A percentile compares a stretch with the other conserved stretches of the same genome.
Conservation (phyloP, 1,284 basidiomycete species). For the Cutaneotrichosporon cavernicola region DNA sequence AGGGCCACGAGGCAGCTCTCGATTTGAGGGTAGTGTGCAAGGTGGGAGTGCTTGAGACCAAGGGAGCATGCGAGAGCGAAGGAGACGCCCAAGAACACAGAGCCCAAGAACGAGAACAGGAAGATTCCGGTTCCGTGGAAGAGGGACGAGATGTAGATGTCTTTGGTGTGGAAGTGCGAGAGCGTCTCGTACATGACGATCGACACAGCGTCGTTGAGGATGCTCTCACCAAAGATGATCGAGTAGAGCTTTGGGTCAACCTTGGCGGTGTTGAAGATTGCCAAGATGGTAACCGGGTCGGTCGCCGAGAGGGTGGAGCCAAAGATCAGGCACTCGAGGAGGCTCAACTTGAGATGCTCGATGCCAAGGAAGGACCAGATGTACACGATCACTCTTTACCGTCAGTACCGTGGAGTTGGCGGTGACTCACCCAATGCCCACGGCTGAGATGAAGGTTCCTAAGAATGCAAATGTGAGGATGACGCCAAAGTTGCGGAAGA, state of each 20-base stretch:
- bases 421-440: slow-evolving; percentile 79
- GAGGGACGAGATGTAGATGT: slow-evolving; percentile 82
- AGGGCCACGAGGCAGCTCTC: slow-evolving; percentile 93
- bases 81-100: slow-evolving; percentile 86
- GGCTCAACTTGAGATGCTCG: slow-evolving; percentile 71
- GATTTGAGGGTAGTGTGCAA: slow-evolving; percentile 81
- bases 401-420: neutral
- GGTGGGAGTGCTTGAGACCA: slow-evolving; percentile 89
- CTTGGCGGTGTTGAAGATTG: slow-evolving; percentile 98
- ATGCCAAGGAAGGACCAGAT: slow-evolving; percentile 89
- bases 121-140: slow-evolving; percentile 97
- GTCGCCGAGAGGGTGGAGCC: slow-evolving; percentile 96
- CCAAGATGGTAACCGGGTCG: slow-evolving; percentile 96
- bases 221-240: slow-evolving; percentile 95
- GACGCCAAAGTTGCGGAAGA: slow-evolving; percentile 95
- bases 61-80: slow-evolving; percentile 89
- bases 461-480: slow-evolving; percentile 95
- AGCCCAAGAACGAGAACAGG: slow-evolving; percentile 88
- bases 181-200: slow-evolving; percentile 99
- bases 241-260: slow-evolving; percentile 98
- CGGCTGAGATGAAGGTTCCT: slow-evolving; percentile 94
- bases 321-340: slow-evolving; percentile 92
- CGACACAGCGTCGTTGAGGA: slow-evolving; percentile 97
- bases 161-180: slow-evolving; percentile 77
- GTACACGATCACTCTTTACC: slow-evolving; percentile 75